These are phyloP conservation scores for Aspergillus pseudoviridinutans DNA, from an alignment of 2,329 filamentous ascomycete species.

Conservation along the genomic window DNA sequence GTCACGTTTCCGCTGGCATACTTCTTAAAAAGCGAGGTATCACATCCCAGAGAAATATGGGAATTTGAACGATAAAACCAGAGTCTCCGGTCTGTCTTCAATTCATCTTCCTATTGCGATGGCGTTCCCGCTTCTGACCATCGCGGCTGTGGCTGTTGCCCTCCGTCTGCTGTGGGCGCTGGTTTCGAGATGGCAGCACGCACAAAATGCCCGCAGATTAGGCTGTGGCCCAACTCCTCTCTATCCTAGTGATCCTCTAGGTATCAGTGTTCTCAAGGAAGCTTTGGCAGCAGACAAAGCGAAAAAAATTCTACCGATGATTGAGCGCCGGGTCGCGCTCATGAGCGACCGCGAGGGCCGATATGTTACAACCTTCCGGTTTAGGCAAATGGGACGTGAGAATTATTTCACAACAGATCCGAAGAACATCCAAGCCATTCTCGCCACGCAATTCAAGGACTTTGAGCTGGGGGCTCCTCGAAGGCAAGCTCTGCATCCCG, in stretches of 20 bases:
- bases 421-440: slow-evolving; percentile 74
- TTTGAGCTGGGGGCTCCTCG: slow-evolving; percentile 76
- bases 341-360: slow-evolving; percentile 23
- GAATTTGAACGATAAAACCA: not conserved
- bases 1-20: not conserved
- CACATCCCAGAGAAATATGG: not conserved
- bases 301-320: slow-evolving; percentile 19
- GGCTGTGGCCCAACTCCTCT: slow-evolving; percentile 21
- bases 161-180: slow-evolving; percentile 21
- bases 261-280: slow-evolving; percentile 21
- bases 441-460: slow-evolving; percentile 77
- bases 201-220: slow-evolving; percentile 22
- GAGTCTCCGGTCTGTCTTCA: not conserved
- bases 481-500: slow-evolving; percentile 53
- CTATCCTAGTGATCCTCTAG: slow-evolving; percentile 27
- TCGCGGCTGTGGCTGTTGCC: slow-evolving; percentile 21
- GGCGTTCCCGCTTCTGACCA: slow-evolving; percentile 1
- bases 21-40: not conserved
- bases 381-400: slow-evolving; percentile 22
- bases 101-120: not conserved
- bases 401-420: slow-evolving; percentile 32
- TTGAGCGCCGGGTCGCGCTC: slow-evolving; percentile 14
- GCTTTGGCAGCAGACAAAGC: slow-evolving; percentile 22
- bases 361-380: slow-evolving; percentile 21
- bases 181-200: slow-evolving; percentile 22